Base-by-base conservation (phyloP, 163 green algal genomes). In the Botryococcus braunii region DNA sequence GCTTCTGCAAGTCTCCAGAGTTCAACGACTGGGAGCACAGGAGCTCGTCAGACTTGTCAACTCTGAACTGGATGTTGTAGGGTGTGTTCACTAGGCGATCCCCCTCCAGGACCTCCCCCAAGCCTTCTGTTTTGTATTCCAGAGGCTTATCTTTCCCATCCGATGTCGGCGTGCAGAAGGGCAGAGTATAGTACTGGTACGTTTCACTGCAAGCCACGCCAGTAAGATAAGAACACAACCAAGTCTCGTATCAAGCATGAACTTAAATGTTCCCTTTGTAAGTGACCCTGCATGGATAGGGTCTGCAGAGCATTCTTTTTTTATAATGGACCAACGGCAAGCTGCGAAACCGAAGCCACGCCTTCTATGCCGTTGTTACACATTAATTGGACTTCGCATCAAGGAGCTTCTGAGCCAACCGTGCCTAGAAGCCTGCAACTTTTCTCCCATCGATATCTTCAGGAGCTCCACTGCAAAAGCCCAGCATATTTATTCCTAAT, bases 141-240 rank as follows among this genome's bases (percentile, higher is more conserved):
- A n/a, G n/a, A n/a, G n/a, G n/a, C n/a, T n/a, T n/a, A n/a, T n/a
- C n/a, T 75, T 89, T 83, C 50, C 76, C 83, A 29, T 83, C 82
- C n/a, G 85, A 75, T n/a, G n/a, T n/a, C 0, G 85, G 87, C 65
- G 83, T 78, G 80, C 94, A 99, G 71, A 99, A 97, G 5, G 94
- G 89, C 65, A 98, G 78, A 62, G 86, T 89, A 74, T 96, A 99
- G 72, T 96, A 98, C 75, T 96, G 86, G 72, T 97, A 98, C 1
- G 93, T 98, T 73, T 97, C 91, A 61, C 85, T 95, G 82, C 73
- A 67, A 27, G 25, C 35, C 60, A 43, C 34, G 58, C 25, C 27
- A 6, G 13, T 41, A 8, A 17, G 27, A 48, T 62, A 52, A 27
- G 13, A 52, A 17, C 43, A 61, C 50, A 13, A 38, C n/a, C 9